These are phyloP conservation scores for Taphrina betulina DNA, from an alignment of 1,139 yeast genomes.

Conservation along the genomic window DNA sequence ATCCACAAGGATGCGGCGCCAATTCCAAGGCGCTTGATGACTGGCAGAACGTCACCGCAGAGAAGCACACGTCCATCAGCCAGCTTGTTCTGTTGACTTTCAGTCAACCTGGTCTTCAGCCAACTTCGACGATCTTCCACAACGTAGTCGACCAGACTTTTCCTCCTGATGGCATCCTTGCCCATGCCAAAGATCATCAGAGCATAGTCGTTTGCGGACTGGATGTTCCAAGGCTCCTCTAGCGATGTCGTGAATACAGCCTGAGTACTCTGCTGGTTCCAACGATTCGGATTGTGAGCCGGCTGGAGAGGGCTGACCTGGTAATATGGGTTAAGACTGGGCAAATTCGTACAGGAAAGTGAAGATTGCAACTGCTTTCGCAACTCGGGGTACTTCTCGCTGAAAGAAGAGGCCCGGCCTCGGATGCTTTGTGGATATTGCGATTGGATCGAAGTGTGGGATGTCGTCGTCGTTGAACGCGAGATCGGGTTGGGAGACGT, in stretches of 20 bases:
- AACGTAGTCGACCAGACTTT: slow-evolving; percentile 71
- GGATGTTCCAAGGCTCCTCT: slow-evolving; percentile 74
- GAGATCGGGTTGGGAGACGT: slow-evolving; percentile 14
- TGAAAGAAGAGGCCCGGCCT: slow-evolving; percentile 19
- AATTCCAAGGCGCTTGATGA: slow-evolving; percentile 49
- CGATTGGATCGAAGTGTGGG: slow-evolving; percentile 20
- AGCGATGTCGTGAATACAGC: slow-evolving; percentile 70
- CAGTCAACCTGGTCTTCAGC: slow-evolving; percentile 23
- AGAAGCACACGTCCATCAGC: slow-evolving; percentile 48
- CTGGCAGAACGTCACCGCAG: slow-evolving; percentile 58
- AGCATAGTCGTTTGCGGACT: slow-evolving; percentile 86
- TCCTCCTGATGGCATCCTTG: slow-evolving; percentile 55
- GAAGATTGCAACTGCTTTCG: slow-evolving; percentile 23
- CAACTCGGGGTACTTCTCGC: slow-evolving; percentile 24
- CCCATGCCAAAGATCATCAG: slow-evolving; percentile 83
- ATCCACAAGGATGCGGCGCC: slow-evolving; percentile 67
- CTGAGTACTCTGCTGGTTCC: slow-evolving; percentile 28
- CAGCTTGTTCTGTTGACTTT: background rate
- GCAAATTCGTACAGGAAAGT: slow-evolving; percentile 28
- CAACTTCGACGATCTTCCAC: slow-evolving; percentile 58
- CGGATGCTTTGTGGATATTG: background rate
- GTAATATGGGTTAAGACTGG: slow-evolving; percentile 15
- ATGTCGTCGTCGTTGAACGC: slow-evolving; percentile 19
- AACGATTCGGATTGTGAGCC: slow-evolving; percentile 15
- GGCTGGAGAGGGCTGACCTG: slow-evolving; percentile 25